Base-by-base conservation (phyloP, 139 green algal genomes). In the Tetradesmus obliquus region DNA sequence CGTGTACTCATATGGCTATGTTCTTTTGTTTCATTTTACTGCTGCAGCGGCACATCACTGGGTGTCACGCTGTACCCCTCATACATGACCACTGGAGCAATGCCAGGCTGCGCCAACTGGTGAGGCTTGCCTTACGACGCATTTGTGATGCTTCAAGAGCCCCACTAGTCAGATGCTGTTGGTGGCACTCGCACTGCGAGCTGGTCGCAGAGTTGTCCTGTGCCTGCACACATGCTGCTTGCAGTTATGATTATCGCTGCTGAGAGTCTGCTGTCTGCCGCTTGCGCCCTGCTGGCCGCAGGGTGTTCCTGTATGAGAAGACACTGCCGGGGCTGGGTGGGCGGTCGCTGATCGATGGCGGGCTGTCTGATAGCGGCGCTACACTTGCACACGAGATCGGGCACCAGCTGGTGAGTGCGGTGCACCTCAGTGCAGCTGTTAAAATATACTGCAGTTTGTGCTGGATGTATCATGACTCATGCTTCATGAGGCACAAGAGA, bases 1-100 rank as follows among this genome's bases (percentile, higher is more conserved):
- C 32, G 32, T 45, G 32, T 45, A 13, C 60, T 72, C 10, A 72
- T 72, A 13, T 72, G 60, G 19, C 74, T 22, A 53, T 82, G 74
- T 5, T 82, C n/a, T 54, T 82, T 12, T 9, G 20, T 82, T 20
- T 0, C 20, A 20, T 82, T 19, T 10, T 3, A 82, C 5, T 60
- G 79, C 79, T 89, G 60, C 84, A 89, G 84, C 1, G 62, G 62
- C 19, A 62, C n/a, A 7, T 24, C 84, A 8, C 32, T 89, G 62
- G 84, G 84, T 66, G 84, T 89, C 15, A 89, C 84, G 3, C 24
- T 89, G 60, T 89, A 89, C 4, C 84, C 84, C 17, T 80, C 84
- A 19, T 89, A 81, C 32, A 74, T 81, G 22, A 12, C 32, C 5
- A 89, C 84, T 20, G 84, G 84, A 9, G 60, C 79, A 19, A 58